Percentiles rank a stretch among this genome's conserved stretches.
Conservation (phyloP, 2,329 filamentous ascomycete species). For the Moelleriella libera region DNA sequence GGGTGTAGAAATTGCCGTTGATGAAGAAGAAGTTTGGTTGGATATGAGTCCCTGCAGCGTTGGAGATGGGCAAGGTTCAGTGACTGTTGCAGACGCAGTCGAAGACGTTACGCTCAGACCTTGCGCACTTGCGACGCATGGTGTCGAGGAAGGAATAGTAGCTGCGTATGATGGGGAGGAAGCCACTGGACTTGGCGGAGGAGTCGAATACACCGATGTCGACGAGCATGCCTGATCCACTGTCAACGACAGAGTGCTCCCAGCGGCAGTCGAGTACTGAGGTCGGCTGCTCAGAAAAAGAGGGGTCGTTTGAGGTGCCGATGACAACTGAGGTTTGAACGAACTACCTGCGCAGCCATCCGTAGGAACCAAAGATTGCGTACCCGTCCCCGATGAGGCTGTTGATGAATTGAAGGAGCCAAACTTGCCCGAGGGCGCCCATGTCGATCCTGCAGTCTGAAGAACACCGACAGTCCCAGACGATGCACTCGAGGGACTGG, state of each 20-base stretch:
- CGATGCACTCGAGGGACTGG: too few species aligned
- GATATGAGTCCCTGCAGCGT: not conserved
- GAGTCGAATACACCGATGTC: not conserved
- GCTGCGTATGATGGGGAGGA: too few species aligned
- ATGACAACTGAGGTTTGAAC: not conserved
- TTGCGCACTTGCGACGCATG: constrained; percentile 1
- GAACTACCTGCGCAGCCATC: not conserved
- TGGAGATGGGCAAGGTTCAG: not conserved
- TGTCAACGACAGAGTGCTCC: not conserved
- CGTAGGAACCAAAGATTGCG: not conserved
- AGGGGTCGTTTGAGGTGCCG: not conserved
- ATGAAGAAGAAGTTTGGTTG: not conserved
- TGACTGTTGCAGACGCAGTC: not conserved
- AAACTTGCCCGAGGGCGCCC: too few species aligned
- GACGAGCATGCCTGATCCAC: not conserved
- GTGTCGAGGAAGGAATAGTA: not conserved
- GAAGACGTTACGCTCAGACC: not conserved
- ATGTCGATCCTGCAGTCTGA: too few species aligned
- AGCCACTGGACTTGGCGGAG: too few species aligned
- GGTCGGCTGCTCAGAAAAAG: not conserved
- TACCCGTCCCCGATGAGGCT: too few species aligned
- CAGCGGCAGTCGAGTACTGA: not conserved
- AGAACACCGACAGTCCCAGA: too few species aligned
- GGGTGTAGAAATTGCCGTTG: not conserved
- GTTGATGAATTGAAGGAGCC: too few species aligned